These are phyloP conservation scores for Viola pubescens DNA, from an alignment of 441 rosid species.

Conservation along the genomic window DNA sequence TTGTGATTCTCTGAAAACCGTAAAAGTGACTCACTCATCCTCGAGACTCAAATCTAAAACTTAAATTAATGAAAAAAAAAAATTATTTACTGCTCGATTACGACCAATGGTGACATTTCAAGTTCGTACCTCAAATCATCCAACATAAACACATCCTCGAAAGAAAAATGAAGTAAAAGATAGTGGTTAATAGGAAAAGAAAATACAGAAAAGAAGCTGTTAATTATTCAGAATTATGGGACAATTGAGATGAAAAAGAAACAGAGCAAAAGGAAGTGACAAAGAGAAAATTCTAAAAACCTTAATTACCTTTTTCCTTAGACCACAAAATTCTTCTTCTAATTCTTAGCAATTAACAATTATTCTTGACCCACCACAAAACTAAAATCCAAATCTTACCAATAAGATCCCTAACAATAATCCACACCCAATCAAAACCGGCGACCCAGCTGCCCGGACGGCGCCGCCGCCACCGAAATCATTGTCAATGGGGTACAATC, in stretches of 20 bases:
- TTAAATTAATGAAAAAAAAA: background rate
- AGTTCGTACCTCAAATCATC: no score
- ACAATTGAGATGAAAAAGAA: background rate
- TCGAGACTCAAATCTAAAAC: background rate
- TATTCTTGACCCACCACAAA: no score
- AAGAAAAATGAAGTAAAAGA: no score
- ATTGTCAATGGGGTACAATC: slow-evolving; percentile 54
- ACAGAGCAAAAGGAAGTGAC: background rate
- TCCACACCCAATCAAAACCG: slow-evolving; percentile 29
- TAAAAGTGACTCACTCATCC: no score
- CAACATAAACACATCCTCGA: no score
- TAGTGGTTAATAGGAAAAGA: no score
- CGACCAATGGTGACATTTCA: no score
- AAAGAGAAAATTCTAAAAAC: slow-evolving; percentile 2
- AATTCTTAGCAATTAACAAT: background rate
- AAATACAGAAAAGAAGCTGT: background rate
- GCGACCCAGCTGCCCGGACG: slow-evolving; percentile 16
- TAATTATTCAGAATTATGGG: slow-evolving; percentile 11
- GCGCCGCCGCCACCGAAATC: slow-evolving; percentile 25
- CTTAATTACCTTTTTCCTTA: slow-evolving; percentile 13
- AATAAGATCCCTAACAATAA: slow-evolving; percentile 37
- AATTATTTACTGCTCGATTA: background rate
- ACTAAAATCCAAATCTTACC: slow-evolving; percentile 16
- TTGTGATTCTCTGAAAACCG: no score
- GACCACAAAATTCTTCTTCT: background rate